phyloP scores from a whole-genome alignment of 768 basidiomycete genomes.

The Strobilomyces confusus region DNA sequence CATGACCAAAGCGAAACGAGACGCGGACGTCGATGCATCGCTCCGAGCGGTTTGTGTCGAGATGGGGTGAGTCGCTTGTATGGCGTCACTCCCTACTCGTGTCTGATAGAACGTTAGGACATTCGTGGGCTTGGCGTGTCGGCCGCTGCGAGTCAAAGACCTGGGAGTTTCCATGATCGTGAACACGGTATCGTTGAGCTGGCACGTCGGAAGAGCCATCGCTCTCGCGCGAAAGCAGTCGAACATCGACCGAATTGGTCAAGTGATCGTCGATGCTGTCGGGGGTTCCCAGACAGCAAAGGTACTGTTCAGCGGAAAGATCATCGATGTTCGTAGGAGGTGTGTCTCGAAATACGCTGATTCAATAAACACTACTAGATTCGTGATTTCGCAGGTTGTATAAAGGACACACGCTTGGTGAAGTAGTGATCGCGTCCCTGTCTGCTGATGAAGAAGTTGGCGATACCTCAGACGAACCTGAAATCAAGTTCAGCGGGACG shows the following conservation, averaged over 20 bases:
- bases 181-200: conserved; percentile 55
- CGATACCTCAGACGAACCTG: conserved; percentile 18
- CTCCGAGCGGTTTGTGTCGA: conserved; percentile 47
- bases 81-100: not conserved
- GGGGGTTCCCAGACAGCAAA: conserved; percentile 33
- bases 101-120: conserved; percentile 25
- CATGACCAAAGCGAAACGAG: conserved; percentile 43
- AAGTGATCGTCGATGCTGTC: conserved; percentile 34
- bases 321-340: conserved; percentile 45
- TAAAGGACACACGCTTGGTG: conserved; percentile 39
- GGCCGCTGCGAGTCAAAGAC: conserved; percentile 37
- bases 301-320: conserved; percentile 57
- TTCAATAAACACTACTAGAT: not conserved
- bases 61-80: conserved; percentile 38
- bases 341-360: conserved; percentile 1
- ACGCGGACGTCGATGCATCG: conserved; percentile 39
- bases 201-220: conserved; percentile 60
- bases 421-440: conserved; percentile 31
- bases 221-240: conserved; percentile 47
- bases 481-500: conserved; percentile 25
- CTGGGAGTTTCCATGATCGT: conserved; percentile 40
- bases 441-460: conserved; percentile 26
- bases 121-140: conserved; percentile 41
- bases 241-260: conserved; percentile 36
- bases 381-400: conserved; percentile 17